Conservation (phyloP, 306 rosid genomes). For the Acacia melanoxylon region DNA sequence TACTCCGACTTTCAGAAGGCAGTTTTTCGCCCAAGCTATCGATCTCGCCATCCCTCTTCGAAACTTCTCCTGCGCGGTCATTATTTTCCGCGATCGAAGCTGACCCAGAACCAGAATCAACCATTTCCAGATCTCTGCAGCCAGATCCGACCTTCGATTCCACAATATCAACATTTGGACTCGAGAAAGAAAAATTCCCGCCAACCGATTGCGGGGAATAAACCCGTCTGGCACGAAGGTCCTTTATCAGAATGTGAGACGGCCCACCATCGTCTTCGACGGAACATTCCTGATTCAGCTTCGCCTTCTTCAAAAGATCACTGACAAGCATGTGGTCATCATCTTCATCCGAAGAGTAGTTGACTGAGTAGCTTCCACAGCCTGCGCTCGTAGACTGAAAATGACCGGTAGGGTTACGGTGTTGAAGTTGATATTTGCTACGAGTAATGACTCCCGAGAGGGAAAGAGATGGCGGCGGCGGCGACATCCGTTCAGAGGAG, state of each 20-base stretch:
- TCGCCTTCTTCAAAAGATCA: slow-evolving; percentile 26
- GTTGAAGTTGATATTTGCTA: slow-evolving; percentile 33
- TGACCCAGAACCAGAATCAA: slow-evolving; percentile 1
- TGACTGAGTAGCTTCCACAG: background rate
- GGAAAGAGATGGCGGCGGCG: slow-evolving; percentile 1
- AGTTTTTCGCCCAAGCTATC: background rate
- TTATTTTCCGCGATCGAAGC: background rate
- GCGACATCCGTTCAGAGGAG: slow-evolving; percentile 36
- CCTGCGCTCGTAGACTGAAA: background rate
- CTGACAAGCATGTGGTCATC: background rate
- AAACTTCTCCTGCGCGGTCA: background rate
- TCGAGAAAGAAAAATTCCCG: background rate
- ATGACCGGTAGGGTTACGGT: slow-evolving; percentile 32
- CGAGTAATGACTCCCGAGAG: slow-evolving; percentile 22
- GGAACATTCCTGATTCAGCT: background rate
- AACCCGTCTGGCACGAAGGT: slow-evolving; percentile 70
- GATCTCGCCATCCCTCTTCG: background rate
- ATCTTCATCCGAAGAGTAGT: slow-evolving; percentile 1
- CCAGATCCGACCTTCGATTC: background rate
- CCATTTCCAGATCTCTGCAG: background rate
- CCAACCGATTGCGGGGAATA: slow-evolving; percentile 45
- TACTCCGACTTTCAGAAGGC: background rate
- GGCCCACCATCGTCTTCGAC: background rate
- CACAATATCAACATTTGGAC: background rate
- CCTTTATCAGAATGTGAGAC: slow-evolving; percentile 40